phyloP scores from a whole-genome alignment of 495 filamentous ascomycete species.

The Aspergillus haitiensis region DNA sequence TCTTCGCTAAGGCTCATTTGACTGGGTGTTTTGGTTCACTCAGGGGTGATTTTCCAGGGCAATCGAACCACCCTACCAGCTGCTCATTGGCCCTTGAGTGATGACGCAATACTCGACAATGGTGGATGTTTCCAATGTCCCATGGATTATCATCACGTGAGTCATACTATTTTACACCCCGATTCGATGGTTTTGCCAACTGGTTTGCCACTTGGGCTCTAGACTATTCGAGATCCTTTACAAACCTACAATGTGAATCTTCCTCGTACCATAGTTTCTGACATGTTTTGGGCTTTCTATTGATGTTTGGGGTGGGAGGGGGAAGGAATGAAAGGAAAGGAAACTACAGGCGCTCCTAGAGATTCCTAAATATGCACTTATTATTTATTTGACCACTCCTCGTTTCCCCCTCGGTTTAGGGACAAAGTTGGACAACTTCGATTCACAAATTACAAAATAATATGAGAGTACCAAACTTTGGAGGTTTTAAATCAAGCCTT shows the following conservation, averaged over 20 bases:
- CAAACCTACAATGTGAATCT: background rate
- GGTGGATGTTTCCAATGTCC: background rate
- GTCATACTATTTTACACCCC: background rate
- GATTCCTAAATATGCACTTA: too few relatives aligned
- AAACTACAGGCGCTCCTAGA: background rate
- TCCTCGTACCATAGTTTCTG: background rate
- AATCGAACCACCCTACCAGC: conserved; percentile 16
- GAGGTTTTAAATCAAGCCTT: too few relatives aligned
- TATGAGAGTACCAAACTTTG: too few relatives aligned
- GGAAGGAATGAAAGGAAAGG: background rate
- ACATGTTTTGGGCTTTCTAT: background rate
- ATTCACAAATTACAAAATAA: too few relatives aligned
- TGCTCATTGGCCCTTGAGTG: conserved; percentile 23
- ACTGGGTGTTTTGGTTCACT: conserved; percentile 7
- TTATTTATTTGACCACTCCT: too few relatives aligned
- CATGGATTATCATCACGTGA: conserved; percentile 27
- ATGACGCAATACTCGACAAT: conserved; percentile 28
- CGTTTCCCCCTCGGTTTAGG: too few relatives aligned
- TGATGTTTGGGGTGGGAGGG: too few relatives aligned
- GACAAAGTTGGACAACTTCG: too few relatives aligned
- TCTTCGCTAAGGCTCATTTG: conserved; percentile 3
- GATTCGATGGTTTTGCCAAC: conserved; percentile 7
- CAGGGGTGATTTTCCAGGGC: conserved; percentile 19
- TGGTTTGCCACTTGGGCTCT: conserved; percentile 25
- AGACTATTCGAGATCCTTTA: conserved; percentile 10